Conservation (phyloP, 768 basidiomycete species). For the Suillus plorans region DNA sequence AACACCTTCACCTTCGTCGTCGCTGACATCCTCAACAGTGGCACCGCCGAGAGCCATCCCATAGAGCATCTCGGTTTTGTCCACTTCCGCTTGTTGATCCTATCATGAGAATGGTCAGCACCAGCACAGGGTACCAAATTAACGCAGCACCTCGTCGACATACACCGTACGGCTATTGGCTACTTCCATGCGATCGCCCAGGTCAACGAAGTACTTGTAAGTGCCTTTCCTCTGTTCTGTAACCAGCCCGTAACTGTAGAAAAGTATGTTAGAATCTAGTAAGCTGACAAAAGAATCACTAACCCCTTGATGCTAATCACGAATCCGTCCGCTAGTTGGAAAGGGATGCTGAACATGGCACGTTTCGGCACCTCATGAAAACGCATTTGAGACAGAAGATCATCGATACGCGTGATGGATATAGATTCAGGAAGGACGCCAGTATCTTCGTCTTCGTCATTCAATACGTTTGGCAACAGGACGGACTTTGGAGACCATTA, state of each 20-base stretch:
- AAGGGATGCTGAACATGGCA: slow-evolving; percentile 76
- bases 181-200: slow-evolving; percentile 75
- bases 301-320: slow-evolving; percentile 83
- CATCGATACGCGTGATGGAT: slow-evolving; percentile 75
- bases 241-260: slow-evolving; percentile 76
- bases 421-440: slow-evolving; percentile 63
- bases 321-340: slow-evolving; percentile 73
- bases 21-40: slow-evolving; percentile 25
- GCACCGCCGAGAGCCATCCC: slow-evolving; percentile 39
- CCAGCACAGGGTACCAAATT: neutral
- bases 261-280: slow-evolving; percentile 9
- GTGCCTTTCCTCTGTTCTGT: slow-evolving; percentile 84
- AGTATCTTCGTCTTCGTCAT: slow-evolving; percentile 52
- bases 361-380: slow-evolving; percentile 84
- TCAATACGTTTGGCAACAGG: slow-evolving; percentile 49
- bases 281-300: slow-evolving; percentile 20
- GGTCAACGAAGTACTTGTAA: slow-evolving; percentile 82
- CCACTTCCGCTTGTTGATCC: slow-evolving; percentile 31
- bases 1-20: slow-evolving; percentile 39
- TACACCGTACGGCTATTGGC: slow-evolving; percentile 69
- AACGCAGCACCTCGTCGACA: slow-evolving; percentile 58
- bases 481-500: slow-evolving; percentile 47
- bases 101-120: slow-evolving; percentile 14
- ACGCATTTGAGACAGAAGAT: slow-evolving; percentile 76
- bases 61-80: slow-evolving; percentile 24